A percentile compares a stretch with the other conserved stretches of the same genome.
phyloP scores from a whole-genome alignment of 2,329 filamentous ascomycete species.

The Fusarium sp. region DNA sequence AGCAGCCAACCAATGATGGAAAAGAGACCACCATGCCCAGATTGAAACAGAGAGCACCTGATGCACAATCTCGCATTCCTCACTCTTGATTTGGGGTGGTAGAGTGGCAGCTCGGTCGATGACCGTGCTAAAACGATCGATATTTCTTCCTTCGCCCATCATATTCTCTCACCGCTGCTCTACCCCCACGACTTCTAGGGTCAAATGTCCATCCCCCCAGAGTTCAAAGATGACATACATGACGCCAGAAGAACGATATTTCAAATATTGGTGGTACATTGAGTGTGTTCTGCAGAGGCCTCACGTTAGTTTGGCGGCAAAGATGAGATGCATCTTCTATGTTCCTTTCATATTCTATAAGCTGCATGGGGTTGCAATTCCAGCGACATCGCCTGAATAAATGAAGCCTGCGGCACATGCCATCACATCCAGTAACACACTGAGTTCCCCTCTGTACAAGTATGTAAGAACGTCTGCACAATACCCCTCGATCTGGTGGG shows the following conservation, averaged over 20 bases:
- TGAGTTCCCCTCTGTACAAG: constrained; percentile 1
- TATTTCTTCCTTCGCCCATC: constrained; percentile 29
- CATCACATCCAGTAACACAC: background rate
- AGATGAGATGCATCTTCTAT: background rate
- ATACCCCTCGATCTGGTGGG: constrained; percentile 43
- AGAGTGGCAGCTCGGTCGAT: constrained; percentile 31
- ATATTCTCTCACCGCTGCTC: constrained; percentile 40
- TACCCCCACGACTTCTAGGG: constrained; percentile 25
- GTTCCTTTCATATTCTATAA: background rate
- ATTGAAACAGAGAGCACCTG: constrained; percentile 40
- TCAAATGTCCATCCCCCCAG: constrained; percentile 9
- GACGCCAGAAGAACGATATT: constrained; percentile 3
- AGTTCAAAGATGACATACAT: constrained; percentile 34
- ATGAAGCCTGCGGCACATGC: constrained; percentile 11
- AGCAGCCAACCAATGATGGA: constrained; percentile 38
- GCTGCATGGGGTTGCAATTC: background rate
- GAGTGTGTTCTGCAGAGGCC: constrained; percentile 22
- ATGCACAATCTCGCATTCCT: constrained; percentile 38
- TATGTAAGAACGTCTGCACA: constrained; percentile 8
- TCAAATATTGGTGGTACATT: constrained; percentile 2
- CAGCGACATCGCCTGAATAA: background rate
- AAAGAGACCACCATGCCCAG: constrained; percentile 23
- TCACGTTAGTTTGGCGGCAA: background rate
- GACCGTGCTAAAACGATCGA: constrained; percentile 30
- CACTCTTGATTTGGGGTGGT: constrained; percentile 19